Evolutionary conservation across 2,329 filamentous ascomycete genomes (phyloP).

Genomic region (Lachnellula suecica): DNA sequence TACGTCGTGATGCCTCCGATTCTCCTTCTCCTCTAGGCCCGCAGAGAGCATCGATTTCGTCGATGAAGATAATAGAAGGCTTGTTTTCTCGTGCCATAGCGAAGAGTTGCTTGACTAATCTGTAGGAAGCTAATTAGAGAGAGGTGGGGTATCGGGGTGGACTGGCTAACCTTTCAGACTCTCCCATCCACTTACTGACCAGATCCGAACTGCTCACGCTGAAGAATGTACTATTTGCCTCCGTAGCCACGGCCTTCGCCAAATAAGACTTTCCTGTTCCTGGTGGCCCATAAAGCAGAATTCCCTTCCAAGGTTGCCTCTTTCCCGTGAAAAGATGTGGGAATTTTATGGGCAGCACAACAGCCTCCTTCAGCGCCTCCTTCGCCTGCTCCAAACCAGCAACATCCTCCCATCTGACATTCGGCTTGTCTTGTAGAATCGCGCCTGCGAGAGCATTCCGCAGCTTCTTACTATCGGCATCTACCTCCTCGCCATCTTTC

Average conservation of each 20-base stretch:
- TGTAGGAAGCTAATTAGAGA: constrained; percentile 9
- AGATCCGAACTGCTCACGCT: constrained; percentile 96
- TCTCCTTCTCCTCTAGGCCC: constrained; percentile 92
- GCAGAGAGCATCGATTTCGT: constrained; percentile 95
- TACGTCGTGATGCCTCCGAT: constrained; percentile 93
- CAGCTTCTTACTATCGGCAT: constrained; percentile 94
- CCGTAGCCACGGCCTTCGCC: constrained; percentile 95
- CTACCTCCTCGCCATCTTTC: constrained; percentile 64
- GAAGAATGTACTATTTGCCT: constrained; percentile 99
- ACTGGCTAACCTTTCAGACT: constrained; percentile 81
- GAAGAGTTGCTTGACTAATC: constrained; percentile 91
- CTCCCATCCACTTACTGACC: constrained; percentile 99
- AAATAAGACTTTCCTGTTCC: constrained; percentile 98
- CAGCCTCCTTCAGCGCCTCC: constrained; percentile 95
- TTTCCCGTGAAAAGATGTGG: constrained; percentile 95
- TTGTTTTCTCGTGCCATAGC: constrained; percentile 98
- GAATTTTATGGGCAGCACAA: constrained; percentile 97
- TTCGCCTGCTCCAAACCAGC: constrained; percentile 92
- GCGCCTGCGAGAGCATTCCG: constrained; percentile 86
- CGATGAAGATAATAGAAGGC: constrained; percentile 97
- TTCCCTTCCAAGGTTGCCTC: constrained; percentile 97
- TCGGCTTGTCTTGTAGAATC: constrained; percentile 92
- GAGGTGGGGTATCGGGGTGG: not conserved
- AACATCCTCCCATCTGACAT: constrained; percentile 97
- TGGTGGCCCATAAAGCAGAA: constrained; percentile 91